phyloP scores from a whole-genome alignment of 257 asterid species.

The Jaltomata sinuosa region DNA sequence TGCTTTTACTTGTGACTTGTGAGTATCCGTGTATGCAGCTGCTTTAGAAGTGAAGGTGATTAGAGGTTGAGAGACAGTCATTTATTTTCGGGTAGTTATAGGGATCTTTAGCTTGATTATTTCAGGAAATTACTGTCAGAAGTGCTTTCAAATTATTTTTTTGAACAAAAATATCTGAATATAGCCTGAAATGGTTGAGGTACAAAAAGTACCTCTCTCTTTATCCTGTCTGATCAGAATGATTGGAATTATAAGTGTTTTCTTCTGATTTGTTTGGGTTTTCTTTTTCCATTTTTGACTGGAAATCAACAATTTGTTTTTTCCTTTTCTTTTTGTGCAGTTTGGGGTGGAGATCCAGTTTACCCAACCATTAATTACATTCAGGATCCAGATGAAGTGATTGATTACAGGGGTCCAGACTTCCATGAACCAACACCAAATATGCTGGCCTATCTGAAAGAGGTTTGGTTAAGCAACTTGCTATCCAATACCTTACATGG shows the following conservation, averaged over 20 bases:
- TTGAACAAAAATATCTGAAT: neutral
- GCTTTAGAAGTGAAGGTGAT: neutral
- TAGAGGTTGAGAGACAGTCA: neutral
- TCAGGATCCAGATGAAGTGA: constrained; percentile 92
- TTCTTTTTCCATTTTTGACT: neutral
- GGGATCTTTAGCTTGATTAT: neutral
- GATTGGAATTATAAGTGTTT: neutral
- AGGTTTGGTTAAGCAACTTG: constrained; percentile 42
- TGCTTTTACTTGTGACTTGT: neutral
- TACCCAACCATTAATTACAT: constrained; percentile 92
- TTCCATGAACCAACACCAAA: constrained; percentile 98
- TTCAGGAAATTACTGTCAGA: neutral
- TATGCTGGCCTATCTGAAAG: constrained; percentile 83
- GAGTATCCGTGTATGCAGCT: neutral
- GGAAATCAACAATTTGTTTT: neutral
- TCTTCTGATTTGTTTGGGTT: neutral
- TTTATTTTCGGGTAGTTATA: neutral
- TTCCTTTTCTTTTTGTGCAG: constrained; percentile 28
- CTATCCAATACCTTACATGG: neutral
- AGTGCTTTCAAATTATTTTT: neutral
- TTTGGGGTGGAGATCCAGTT: constrained; percentile 99
- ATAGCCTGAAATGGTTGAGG: neutral
- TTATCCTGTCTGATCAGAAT: neutral
- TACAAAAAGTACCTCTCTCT: neutral
- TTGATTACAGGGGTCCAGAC: constrained; percentile 93